These are phyloP conservation scores for Arthrobotrys sphaeroides DNA, from an alignment of 2,329 filamentous ascomycete genomes.

Conservation along the genomic window DNA sequence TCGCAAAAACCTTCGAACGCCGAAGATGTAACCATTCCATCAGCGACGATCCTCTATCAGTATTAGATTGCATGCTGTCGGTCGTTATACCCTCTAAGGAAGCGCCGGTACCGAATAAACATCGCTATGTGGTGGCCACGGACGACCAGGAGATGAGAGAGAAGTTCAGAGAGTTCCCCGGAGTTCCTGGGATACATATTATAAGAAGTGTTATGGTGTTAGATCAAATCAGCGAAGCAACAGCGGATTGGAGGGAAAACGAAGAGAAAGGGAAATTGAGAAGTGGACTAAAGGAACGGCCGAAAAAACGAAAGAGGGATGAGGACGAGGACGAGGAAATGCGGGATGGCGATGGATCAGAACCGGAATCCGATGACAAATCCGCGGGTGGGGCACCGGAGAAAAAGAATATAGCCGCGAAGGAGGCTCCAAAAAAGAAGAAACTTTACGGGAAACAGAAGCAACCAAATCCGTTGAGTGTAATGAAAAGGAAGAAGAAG, in stretches of 20 bases:
- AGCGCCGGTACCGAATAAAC: slow-evolving; percentile 69
- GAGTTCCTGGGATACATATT: slow-evolving; percentile 81
- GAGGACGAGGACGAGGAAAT: slow-evolving; percentile 56
- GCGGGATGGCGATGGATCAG: slow-evolving; percentile 47
- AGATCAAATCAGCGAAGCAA: slow-evolving; percentile 77
- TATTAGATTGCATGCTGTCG: slow-evolving; percentile 74
- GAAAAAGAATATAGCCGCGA: slow-evolving; percentile 17
- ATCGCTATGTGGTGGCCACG: slow-evolving; percentile 79
- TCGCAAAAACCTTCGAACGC: slow-evolving; percentile 79
- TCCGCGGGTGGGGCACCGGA: not conserved
- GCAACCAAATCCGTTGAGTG: slow-evolving; percentile 75
- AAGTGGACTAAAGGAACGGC: slow-evolving; percentile 70
- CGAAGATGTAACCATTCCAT: slow-evolving; percentile 81
- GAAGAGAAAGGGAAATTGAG: slow-evolving; percentile 81
- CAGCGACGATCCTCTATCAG: slow-evolving; percentile 74
- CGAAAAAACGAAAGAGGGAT: slow-evolving; percentile 48
- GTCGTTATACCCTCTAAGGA: slow-evolving; percentile 78
- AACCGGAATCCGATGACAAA: slow-evolving; percentile 59
- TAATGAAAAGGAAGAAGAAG: slow-evolving; percentile 73
- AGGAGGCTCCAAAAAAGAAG: slow-evolving; percentile 67
- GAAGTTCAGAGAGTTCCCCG: slow-evolving; percentile 72
- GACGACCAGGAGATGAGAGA: slow-evolving; percentile 74
- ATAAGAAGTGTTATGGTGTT: slow-evolving; percentile 80
- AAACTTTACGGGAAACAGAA: slow-evolving; percentile 69
- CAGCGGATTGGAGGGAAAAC: slow-evolving; percentile 70